Evolutionary conservation across 352 stramenopile species (phyloP).

Genomic region (Phytophthora rubi): DNA sequence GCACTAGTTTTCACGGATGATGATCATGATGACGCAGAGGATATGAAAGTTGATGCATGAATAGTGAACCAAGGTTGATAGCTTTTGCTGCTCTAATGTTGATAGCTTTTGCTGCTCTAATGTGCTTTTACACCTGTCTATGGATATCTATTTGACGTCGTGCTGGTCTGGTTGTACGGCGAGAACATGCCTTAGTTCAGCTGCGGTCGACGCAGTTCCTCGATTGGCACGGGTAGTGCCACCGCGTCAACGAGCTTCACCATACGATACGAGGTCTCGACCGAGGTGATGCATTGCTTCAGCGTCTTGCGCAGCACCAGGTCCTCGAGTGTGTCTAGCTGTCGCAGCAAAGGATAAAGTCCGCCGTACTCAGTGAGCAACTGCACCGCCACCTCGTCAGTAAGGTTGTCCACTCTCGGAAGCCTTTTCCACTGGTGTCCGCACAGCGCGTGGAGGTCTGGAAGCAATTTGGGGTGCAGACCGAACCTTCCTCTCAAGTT

Average conservation of each 20-base stretch:
- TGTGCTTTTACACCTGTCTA: conserved; percentile 29
- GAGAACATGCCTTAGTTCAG: conserved; percentile 23
- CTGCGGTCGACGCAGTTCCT: conserved; percentile 49
- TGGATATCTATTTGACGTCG: conserved; percentile 9
- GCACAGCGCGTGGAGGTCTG: conserved; percentile 70
- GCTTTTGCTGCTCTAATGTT: conserved; percentile 37
- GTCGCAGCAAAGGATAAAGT: conserved; percentile 63
- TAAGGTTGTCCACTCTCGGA: conserved; percentile 59
- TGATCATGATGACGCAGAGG: conserved; percentile 43
- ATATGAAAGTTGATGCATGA: conserved; percentile 39
- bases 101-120: conserved; percentile 36
- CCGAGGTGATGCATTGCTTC: conserved; percentile 73
- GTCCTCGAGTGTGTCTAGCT: conserved; percentile 70
- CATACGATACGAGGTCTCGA: conserved; percentile 82
- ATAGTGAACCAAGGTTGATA: conserved; percentile 26
- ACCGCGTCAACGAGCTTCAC: conserved; percentile 67
- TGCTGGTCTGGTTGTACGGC: background rate
- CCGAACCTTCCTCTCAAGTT: conserved; percentile 70
- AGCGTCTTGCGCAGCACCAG: conserved; percentile 56
- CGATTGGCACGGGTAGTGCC: conserved; percentile 56
- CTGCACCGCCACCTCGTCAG: conserved; percentile 60
- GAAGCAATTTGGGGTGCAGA: conserved; percentile 53
- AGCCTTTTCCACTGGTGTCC: conserved; percentile 78
- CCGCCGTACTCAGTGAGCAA: conserved; percentile 69
- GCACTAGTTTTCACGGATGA: conserved; percentile 36